Evolutionary conservation across 2,329 filamentous ascomycete genomes (phyloP).

Genomic region (Xylariaceae sp.): DNA sequence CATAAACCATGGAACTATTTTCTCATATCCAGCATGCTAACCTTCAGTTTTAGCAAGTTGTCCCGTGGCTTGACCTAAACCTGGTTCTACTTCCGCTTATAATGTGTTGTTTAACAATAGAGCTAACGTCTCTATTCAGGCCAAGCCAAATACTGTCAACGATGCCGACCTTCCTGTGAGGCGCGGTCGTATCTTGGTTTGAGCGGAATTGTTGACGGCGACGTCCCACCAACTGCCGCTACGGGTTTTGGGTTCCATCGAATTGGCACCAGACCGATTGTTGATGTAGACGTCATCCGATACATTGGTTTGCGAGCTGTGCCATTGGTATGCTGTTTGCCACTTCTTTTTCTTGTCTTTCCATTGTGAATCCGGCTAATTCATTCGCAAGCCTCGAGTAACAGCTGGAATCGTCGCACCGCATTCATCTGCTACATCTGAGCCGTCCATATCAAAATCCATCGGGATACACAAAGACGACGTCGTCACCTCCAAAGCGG

Average conservation of each 20-base stretch:
- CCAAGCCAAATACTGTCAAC: slow-evolving; percentile 46
- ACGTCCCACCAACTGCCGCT: slow-evolving; percentile 47
- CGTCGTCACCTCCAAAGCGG: too few species aligned
- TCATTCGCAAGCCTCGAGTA: not conserved
- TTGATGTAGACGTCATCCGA: slow-evolving; percentile 35
- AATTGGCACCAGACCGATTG: slow-evolving; percentile 40
- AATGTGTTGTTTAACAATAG: too few species aligned
- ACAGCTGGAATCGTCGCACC: too few species aligned
- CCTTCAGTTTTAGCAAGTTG: too few species aligned
- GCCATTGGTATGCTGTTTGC: slow-evolving; percentile 31
- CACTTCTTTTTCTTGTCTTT: not conserved
- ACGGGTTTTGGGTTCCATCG: slow-evolving; percentile 51
- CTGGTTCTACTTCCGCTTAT: too few species aligned
- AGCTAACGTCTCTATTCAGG: slow-evolving; percentile 18
- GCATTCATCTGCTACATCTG: too few species aligned
- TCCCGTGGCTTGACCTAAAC: too few species aligned
- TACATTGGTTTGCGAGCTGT: slow-evolving; percentile 38
- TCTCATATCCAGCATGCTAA: too few species aligned
- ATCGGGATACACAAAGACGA: too few species aligned
- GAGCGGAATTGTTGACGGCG: slow-evolving; percentile 45
- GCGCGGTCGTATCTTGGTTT: slow-evolving; percentile 48
- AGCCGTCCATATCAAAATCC: too few species aligned
- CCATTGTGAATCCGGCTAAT: not conserved
- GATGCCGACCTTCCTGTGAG: slow-evolving; percentile 42
- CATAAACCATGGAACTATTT: too few species aligned